phyloP scores from a whole-genome alignment of 352 stramenopile species.

The Phytophthora lateralis region DNA sequence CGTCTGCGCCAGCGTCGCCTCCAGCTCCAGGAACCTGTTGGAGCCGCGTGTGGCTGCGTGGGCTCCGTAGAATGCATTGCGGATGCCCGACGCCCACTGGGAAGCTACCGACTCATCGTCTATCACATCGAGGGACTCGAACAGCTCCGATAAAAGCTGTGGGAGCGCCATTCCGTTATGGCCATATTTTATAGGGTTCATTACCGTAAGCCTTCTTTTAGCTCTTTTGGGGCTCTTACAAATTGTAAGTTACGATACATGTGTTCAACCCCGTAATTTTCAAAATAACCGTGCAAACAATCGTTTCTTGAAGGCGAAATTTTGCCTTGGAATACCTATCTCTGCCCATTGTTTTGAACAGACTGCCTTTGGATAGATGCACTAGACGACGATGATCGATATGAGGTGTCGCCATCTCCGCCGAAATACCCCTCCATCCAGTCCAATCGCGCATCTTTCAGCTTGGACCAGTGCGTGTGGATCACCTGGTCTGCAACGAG shows the following conservation, averaged over 20 bases:
- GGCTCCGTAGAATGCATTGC: conserved; percentile 41
- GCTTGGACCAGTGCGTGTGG: conserved; percentile 36
- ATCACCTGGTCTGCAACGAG: conserved; percentile 38
- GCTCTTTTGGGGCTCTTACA: too few relatives aligned
- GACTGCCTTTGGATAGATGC: conserved; percentile 9
- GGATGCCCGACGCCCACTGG: conserved; percentile 31
- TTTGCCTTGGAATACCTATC: too few relatives aligned
- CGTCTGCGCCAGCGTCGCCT: conserved; percentile 37
- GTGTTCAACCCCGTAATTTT: too few relatives aligned
- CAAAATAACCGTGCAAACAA: too few relatives aligned
- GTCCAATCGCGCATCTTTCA: conserved; percentile 26
- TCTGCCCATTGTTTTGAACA: conserved; percentile 1
- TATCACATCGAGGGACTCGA: not conserved
- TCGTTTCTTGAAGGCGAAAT: too few relatives aligned
- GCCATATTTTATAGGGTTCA: too few relatives aligned
- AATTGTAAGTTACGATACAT: too few relatives aligned
- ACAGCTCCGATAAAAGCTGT: not conserved
- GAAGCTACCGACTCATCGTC: conserved; percentile 1
- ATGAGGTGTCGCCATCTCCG: conserved; percentile 21
- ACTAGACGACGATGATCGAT: conserved; percentile 14
- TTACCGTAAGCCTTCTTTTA: too few relatives aligned
- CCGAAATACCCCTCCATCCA: conserved; percentile 15
- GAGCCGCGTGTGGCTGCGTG: conserved; percentile 8
- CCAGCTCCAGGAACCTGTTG: conserved; percentile 68
- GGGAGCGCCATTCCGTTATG: not conserved